Evolutionary conservation across 2,329 filamentous ascomycete species (phyloP).

Genomic region (Chrysoporthe austroafricana): DNA sequence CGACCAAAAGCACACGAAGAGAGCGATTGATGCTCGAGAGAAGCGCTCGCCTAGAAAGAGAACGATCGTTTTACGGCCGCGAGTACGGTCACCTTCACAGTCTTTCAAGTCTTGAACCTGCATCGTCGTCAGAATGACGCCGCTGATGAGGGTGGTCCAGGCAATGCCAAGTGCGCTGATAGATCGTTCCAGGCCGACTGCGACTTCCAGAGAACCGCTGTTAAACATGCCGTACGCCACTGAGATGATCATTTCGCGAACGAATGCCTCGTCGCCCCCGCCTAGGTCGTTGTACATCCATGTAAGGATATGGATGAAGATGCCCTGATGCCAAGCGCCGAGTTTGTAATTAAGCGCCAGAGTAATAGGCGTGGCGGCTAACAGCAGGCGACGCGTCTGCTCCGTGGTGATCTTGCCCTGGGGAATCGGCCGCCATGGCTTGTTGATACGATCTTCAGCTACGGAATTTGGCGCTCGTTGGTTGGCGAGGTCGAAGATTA

Average conservation of each 20-base stretch:
- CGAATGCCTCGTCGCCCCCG: slow-evolving; percentile 32
- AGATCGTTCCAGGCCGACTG: slow-evolving; percentile 26
- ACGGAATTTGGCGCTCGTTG: slow-evolving; percentile 22
- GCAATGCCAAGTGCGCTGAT: slow-evolving; percentile 29
- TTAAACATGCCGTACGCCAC: slow-evolving; percentile 34
- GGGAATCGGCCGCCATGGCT: slow-evolving; percentile 29
- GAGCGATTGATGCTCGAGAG: slow-evolving; percentile 2
- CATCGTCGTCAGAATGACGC: slow-evolving; percentile 33
- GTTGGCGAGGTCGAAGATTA: slow-evolving; percentile 22
- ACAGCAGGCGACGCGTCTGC: slow-evolving; percentile 27
- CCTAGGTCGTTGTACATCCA: slow-evolving; percentile 36
- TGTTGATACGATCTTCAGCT: slow-evolving; percentile 28
- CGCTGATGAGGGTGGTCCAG: slow-evolving; percentile 33
- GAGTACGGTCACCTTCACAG: slow-evolving; percentile 32
- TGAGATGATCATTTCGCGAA: slow-evolving; percentile 33
- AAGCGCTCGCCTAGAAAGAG: slow-evolving; percentile 32
- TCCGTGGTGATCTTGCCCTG: slow-evolving; percentile 36
- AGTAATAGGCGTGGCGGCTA: slow-evolving; percentile 32
- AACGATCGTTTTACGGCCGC: slow-evolving; percentile 33
- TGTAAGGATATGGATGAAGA: slow-evolving; percentile 31
- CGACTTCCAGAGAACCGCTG: slow-evolving; percentile 32
- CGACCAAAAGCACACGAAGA: slow-evolving; percentile 15
- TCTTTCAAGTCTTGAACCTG: slow-evolving; percentile 31
- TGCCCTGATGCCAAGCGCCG: slow-evolving; percentile 32
- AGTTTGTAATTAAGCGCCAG: slow-evolving; percentile 33